Conservation (phyloP, 352 stramenopile genomes). For the Pythium vanterpoolii region DNA sequence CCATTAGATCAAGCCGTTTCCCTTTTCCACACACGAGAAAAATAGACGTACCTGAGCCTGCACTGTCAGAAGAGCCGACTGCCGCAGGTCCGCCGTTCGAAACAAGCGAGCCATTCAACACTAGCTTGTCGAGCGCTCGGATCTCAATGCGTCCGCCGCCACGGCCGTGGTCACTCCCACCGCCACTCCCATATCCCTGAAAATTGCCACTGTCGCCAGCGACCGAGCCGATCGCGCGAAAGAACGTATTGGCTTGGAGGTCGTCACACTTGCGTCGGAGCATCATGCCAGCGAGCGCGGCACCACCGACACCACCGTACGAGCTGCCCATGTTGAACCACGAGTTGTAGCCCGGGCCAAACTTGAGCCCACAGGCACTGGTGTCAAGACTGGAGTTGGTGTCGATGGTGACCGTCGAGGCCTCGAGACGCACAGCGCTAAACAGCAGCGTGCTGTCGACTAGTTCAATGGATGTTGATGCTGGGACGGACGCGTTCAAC, state of each 20-base stretch:
- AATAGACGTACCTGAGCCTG: constrained; percentile 39
- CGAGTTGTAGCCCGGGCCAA: constrained; percentile 79
- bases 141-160: constrained; percentile 66
- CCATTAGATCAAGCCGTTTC: neutral
- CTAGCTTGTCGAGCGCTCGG: constrained; percentile 28
- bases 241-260: constrained; percentile 55
- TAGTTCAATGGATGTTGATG: constrained; percentile 33
- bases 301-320: constrained; percentile 77
- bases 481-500: constrained; percentile 15
- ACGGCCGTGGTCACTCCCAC: constrained; percentile 51
- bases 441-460: constrained; percentile 46
- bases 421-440: constrained; percentile 61
- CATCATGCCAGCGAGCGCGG: constrained; percentile 36
- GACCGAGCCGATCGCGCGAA: constrained; percentile 61
- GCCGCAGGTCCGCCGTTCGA: constrained; percentile 63
- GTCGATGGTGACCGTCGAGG: constrained; percentile 42
- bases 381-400: constrained; percentile 47
- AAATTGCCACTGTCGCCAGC: constrained; percentile 55
- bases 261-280: constrained; percentile 43
- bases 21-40: neutral
- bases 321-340: constrained; percentile 58
- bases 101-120: constrained; percentile 64
- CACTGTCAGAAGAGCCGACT: constrained; percentile 51
- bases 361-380: constrained; percentile 64
- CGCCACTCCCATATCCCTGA: constrained; percentile 79